Base-by-base conservation (phyloP, 257 asterid species). In the Solanum peruvianum region DNA sequence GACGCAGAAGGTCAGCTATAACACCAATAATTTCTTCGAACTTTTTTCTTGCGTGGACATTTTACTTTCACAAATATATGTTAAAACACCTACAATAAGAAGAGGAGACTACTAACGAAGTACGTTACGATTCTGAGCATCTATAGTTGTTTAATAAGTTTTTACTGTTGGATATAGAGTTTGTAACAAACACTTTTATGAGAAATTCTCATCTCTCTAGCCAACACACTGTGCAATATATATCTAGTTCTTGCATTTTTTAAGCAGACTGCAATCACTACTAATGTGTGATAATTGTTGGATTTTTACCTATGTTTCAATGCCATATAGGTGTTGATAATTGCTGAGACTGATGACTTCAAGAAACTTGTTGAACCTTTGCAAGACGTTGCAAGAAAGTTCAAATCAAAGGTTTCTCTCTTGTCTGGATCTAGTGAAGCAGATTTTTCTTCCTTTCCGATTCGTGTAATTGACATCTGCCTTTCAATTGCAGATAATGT, bases 401-500 rank as follows among this genome's bases (percentile, higher is more conserved):
- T 95, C 93, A 95, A 92, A 90, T 92, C 97, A 66, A 88, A 97
- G 99, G 99, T 95, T 52, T 64, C 75, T 47, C 31, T 71, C 87
- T 49, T 76, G 44, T 33, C 71, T 14, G 16, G 66, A 52, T 31
- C 42, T 72, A 35, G 41, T 47, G 73, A 45, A 72, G 33, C 76
- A 18, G 41, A 71, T 86, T 71, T 31, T 44, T 37, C 69, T 27
- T 72, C 49, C 83, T 72, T 47, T 2, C 39, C 37, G 20, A 45
- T 71, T 64, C 47, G 12, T 72, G 45, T 41, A 52, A 29, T 84
- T 83, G 52, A 81, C 31, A 25, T 76, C 11, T 18, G 18, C 85
- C 86, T 83, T 86, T 11, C 56, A 37, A 87, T 82, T 90, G 92
- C 98, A 97, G 98, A 90, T 97, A 85, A 92, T 96, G 98, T 78